These are phyloP conservation scores for Filobasidium wieringae DNA, from an alignment of 768 basidiomycete species.

Conservation along the genomic window DNA sequence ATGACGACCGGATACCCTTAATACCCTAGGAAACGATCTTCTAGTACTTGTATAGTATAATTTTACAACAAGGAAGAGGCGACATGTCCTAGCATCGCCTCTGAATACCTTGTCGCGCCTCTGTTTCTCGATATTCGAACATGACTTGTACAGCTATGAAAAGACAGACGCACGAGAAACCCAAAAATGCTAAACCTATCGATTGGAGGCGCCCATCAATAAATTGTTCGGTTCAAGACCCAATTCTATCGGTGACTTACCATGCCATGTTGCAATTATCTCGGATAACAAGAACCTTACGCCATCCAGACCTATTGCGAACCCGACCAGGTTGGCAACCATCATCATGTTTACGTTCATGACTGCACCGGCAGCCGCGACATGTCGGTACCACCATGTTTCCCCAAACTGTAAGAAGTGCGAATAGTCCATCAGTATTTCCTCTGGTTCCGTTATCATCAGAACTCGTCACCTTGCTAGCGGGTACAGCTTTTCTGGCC, in stretches of 20 bases:
- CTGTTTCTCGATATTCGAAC: conserved; percentile 89
- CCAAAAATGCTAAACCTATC: conserved; percentile 57
- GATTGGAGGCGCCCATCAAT: background rate
- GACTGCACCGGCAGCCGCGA: conserved; percentile 69
- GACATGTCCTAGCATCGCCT: conserved; percentile 41
- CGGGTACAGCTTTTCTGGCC: conserved; percentile 52
- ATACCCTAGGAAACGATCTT: no score
- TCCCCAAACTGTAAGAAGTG: conserved; percentile 50
- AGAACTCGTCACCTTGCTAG: conserved; percentile 51
- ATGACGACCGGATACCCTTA: no score
- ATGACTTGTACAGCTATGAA: conserved; percentile 80
- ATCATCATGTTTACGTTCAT: conserved; percentile 80
- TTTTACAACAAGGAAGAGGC: no score
- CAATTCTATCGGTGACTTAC: conserved; percentile 39
- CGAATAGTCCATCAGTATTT: background rate
- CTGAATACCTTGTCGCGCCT: conserved; percentile 52
- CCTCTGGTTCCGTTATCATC: background rate
- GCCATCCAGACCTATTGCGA: conserved; percentile 80
- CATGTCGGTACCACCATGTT: conserved; percentile 69
- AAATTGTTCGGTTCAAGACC: background rate
- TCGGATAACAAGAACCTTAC: conserved; percentile 53
- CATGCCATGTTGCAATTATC: conserved; percentile 56
- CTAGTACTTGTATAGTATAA: no score
- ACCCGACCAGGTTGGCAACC: conserved; percentile 84
- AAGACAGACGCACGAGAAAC: conserved; percentile 50